phyloP scores from a whole-genome alignment of 1,284 basidiomycete genomes.

The Sanghuangporus weigelae region DNA sequence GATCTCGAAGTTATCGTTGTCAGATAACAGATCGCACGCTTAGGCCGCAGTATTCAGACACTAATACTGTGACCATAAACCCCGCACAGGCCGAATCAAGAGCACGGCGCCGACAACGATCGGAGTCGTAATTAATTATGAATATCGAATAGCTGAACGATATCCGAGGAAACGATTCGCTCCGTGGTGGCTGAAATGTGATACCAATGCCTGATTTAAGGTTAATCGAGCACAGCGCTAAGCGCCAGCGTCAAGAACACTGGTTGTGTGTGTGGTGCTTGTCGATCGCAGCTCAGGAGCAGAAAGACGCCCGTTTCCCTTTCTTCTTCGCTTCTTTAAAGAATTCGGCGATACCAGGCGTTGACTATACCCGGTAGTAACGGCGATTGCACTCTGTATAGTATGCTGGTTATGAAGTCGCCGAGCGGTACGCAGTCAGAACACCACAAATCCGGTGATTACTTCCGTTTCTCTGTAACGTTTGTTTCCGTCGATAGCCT shows the following conservation, averaged over 20 bases:
- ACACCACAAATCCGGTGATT: not conserved
- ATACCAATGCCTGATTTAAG: no score
- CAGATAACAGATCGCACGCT: not conserved
- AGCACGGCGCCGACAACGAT: not conserved
- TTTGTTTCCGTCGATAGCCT: not conserved
- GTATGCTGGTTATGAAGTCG: not conserved
- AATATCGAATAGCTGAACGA: no score
- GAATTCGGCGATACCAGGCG: not conserved
- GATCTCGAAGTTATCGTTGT: no score
- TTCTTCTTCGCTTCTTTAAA: no score
- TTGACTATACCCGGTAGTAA: not conserved
- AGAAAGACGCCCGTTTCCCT: no score
- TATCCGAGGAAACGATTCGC: no score
- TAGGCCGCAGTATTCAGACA: not conserved
- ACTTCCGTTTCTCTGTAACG: not conserved
- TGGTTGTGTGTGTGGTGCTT: no score
- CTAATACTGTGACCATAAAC: not conserved
- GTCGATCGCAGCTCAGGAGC: no score
- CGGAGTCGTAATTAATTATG: no score
- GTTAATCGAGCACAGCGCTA: no score
- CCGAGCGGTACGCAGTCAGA: not conserved
- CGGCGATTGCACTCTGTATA: not conserved
- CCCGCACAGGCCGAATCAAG: not conserved
- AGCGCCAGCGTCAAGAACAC: no score
- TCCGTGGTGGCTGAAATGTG: no score